phyloP scores from a whole-genome alignment of 257 asterid species.

The Solanum chilense region DNA sequence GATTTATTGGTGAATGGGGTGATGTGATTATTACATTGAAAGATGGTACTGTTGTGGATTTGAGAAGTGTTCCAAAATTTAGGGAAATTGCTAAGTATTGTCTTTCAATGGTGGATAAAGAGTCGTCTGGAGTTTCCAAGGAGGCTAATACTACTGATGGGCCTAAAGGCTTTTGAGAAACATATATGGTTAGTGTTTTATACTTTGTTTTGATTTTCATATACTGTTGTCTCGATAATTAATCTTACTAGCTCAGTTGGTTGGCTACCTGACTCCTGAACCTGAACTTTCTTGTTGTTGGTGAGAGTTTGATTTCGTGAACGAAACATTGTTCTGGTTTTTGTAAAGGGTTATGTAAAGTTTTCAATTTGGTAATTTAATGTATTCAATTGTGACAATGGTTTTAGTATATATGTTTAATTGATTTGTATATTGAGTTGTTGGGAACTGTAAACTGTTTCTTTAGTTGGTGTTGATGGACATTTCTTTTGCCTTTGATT shows the following conservation, averaged over 20 bases:
- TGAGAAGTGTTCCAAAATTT: slow-evolving; percentile 92
- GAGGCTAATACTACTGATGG: slow-evolving; percentile 14
- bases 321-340: neutral
- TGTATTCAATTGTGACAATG: neutral
- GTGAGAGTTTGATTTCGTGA: neutral
- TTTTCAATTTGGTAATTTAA: neutral
- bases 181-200: neutral
- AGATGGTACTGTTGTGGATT: slow-evolving; percentile 84
- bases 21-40: slow-evolving; percentile 74
- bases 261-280: neutral
- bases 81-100: slow-evolving; percentile 91
- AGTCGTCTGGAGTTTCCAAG: slow-evolving; percentile 29
- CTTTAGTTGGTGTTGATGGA: neutral
- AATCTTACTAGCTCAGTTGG: neutral
- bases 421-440: neutral
- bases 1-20: slow-evolving; percentile 97
- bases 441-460: neutral
- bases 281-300: neutral
- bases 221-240: neutral
- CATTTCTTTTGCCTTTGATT: neutral
- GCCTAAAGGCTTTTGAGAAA: slow-evolving; percentile 54
- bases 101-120: slow-evolving; percentile 48
- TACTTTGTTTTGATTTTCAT: neutral
- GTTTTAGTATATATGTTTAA: neutral
- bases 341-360: neutral